phyloP scores from a whole-genome alignment of 2,329 filamentous ascomycete species.

The Nigrospora osmanthi region DNA sequence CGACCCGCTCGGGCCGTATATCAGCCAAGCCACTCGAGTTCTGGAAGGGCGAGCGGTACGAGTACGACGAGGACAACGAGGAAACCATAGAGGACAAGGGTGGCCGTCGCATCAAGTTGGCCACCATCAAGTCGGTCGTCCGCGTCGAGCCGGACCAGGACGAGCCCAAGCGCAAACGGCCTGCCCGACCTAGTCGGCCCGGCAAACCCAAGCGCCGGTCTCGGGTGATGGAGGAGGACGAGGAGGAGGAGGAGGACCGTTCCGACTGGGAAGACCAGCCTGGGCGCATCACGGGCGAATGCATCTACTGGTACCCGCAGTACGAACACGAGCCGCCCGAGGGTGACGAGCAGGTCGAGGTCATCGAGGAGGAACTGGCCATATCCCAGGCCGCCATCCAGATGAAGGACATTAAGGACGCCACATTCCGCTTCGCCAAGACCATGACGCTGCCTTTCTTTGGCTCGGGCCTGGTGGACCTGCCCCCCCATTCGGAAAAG shows the following conservation, averaged over 20 bases:
- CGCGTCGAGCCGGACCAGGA: constrained; percentile 58
- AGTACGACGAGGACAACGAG: constrained; percentile 57
- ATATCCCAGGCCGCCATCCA: constrained; percentile 48
- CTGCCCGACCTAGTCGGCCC: constrained; percentile 10
- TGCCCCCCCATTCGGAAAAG: constrained; percentile 78
- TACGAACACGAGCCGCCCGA: constrained; percentile 45
- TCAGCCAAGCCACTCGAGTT: constrained; percentile 73
- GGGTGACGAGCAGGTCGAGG: constrained; percentile 45
- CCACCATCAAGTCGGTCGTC: constrained; percentile 69
- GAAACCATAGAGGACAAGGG: constrained; percentile 32
- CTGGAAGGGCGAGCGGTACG: constrained; percentile 78
- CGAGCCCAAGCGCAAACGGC: constrained; percentile 18
- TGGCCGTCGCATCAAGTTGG: constrained; percentile 47
- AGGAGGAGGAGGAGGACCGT: constrained; percentile 45
- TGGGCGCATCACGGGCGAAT: constrained; percentile 55
- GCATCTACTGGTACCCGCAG: constrained; percentile 55
- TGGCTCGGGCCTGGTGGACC: constrained; percentile 81
- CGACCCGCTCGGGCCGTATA: constrained; percentile 68
- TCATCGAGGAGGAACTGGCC: constrained; percentile 48
- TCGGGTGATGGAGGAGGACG: constrained; percentile 14
- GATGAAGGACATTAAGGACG: constrained; percentile 51
- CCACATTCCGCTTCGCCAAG: constrained; percentile 83
- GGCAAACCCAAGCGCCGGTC: constrained; percentile 7
- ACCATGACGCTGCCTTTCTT: constrained; percentile 79
- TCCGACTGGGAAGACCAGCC: constrained; percentile 67